A percentile compares a stretch with the other conserved stretches of the same genome.
Evolutionary conservation across 2,329 filamentous ascomycete genomes (phyloP).

Genomic region (Diplodia scrobiculata): DNA sequence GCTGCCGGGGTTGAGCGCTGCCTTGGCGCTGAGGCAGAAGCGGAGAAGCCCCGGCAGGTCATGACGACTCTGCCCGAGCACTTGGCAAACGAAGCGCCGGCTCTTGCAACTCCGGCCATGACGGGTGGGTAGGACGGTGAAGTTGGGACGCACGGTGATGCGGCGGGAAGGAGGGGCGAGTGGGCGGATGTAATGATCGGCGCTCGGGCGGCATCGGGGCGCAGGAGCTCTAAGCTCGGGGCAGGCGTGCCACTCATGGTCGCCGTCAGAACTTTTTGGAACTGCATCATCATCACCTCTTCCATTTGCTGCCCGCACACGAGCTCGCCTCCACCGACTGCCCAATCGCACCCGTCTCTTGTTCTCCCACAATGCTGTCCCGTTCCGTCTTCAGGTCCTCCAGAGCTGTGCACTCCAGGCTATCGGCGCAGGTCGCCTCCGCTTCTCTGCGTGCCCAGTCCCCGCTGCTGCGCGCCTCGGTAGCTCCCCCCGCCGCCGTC

Average conservation of each 20-base stretch:
- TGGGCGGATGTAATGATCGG: background rate
- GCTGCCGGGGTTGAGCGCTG: conserved; percentile 47
- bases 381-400: conserved; percentile 55
- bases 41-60: conserved; percentile 1
- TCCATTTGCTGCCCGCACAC: background rate
- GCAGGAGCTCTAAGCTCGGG: conserved; percentile 7
- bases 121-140: background rate
- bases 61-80: background rate
- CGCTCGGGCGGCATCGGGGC: conserved; percentile 23
- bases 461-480: conserved; percentile 36
- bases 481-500: conserved; percentile 33
- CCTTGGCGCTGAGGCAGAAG: background rate
- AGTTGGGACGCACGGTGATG: background rate
- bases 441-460: conserved; percentile 41
- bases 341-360: conserved; percentile 3
- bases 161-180: background rate
- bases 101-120: background rate
- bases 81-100: background rate
- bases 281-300: conserved; percentile 13
- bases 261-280: conserved; percentile 23
- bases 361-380: conserved; percentile 51
- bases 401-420: conserved; percentile 36
- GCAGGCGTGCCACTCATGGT: background rate
- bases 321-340: background rate
- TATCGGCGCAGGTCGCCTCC: conserved; percentile 44